Evolutionary conservation across 2,329 filamentous ascomycete genomes (phyloP).

Genomic region (Calonectria montana): DNA sequence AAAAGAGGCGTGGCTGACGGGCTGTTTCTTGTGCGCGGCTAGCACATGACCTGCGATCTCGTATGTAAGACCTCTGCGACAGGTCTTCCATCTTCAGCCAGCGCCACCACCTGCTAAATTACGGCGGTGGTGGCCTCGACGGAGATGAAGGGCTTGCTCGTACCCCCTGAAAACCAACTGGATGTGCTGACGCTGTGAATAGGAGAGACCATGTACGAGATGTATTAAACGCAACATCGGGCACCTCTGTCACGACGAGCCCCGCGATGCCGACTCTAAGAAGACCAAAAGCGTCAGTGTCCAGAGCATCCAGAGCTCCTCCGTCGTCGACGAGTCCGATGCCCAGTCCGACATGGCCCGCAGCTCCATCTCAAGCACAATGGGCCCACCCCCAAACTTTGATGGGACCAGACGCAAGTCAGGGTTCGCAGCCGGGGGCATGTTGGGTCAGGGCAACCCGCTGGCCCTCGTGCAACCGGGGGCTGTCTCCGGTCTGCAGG

Average conservation of each 20-base stretch:
- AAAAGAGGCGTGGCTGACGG: constrained; percentile 41
- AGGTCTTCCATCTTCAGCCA: constrained; percentile 24
- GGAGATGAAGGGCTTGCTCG: constrained; percentile 26
- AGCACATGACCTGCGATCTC: constrained; percentile 95
- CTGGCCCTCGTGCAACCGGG: constrained; percentile 80
- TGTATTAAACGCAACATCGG: constrained; percentile 99
- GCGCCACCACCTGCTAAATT: constrained; percentile 15
- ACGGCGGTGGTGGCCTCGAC: constrained; percentile 25
- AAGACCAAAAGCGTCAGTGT: constrained; percentile 74
- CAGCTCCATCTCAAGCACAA: constrained; percentile 68
- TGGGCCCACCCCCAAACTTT: constrained; percentile 63
- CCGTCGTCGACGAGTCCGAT: constrained; percentile 71
- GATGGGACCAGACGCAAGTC: constrained; percentile 53
- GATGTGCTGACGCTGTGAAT: constrained; percentile 45
- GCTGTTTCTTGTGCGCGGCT: constrained; percentile 40
- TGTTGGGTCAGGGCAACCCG: constrained; percentile 62
- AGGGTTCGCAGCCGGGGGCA: constrained; percentile 55
- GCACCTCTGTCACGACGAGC: constrained; percentile 97
- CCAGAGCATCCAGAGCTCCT: constrained; percentile 55
- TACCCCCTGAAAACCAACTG: constrained; percentile 14
- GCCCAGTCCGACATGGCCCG: constrained; percentile 61
- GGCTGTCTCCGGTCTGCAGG: constrained; percentile 74
- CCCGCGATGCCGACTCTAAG: constrained; percentile 84
- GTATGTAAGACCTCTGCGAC: constrained; percentile 64
- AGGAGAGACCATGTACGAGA: constrained; percentile 96